phyloP scores from a whole-genome alignment of 108 stramenopile species.

The Fistulifera solaris region DNA sequence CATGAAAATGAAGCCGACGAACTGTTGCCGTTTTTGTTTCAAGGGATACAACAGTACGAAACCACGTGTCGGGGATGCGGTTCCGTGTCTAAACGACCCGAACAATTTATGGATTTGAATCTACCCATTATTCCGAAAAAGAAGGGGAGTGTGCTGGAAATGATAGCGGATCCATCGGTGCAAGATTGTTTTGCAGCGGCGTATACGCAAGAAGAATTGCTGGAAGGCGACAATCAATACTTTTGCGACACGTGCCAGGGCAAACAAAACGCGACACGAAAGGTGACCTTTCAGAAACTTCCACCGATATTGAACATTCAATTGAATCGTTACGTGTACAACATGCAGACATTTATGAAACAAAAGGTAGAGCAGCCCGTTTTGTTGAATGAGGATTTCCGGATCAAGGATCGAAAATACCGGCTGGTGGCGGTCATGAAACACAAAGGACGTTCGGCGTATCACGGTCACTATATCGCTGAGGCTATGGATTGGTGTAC shows the following conservation, averaged over 20 bases:
- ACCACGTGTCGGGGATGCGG: constrained; percentile 54
- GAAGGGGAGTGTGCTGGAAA: constrained; percentile 34
- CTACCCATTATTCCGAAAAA: constrained; percentile 44
- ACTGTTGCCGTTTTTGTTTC: constrained; percentile 23
- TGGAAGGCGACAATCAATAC: constrained; percentile 81
- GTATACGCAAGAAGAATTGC: constrained; percentile 45
- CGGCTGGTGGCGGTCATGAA: constrained; percentile 69
- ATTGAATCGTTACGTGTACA: constrained; percentile 75
- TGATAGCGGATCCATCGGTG: constrained; percentile 11
- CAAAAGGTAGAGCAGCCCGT: constrained; percentile 69
- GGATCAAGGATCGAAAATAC: constrained; percentile 29
- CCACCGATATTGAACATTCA: constrained; percentile 82
- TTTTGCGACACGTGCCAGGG: constrained; percentile 47
- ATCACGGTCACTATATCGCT: constrained; percentile 77
- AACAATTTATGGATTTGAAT: constrained; percentile 64
- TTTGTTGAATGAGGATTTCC: constrained; percentile 37
- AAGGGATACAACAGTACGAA: constrained; percentile 49
- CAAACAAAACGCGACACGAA: constrained; percentile 59
- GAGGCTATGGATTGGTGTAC: constrained; percentile 81
- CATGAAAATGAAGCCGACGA: background rate
- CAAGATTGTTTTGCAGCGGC: constrained; percentile 50
- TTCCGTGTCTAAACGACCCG: constrained; percentile 31
- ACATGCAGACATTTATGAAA: constrained; percentile 44
- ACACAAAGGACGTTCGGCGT: constrained; percentile 74
- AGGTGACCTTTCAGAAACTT: constrained; percentile 27